Evolutionary conservation across 1,284 basidiomycete species (phyloP).

Genomic region (Ganoderma meredithae): DNA sequence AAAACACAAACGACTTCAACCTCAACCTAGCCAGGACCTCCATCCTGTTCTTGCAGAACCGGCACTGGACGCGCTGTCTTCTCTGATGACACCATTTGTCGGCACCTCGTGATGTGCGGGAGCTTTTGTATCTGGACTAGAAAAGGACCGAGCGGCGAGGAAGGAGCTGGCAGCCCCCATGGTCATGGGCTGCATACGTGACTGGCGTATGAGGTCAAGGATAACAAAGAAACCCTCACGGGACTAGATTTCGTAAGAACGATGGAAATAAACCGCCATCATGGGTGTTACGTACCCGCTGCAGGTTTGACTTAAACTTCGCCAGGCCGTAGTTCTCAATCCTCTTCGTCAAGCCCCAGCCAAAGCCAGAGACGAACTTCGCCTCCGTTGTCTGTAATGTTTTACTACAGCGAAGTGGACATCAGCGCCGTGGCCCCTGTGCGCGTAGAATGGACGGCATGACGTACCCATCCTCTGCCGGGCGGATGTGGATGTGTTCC

Average conservation of each 20-base stretch:
- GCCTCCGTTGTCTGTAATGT: conserved; percentile 82
- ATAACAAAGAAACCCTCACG: conserved; percentile 83
- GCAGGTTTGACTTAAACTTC: conserved; percentile 80
- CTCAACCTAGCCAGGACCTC: conserved; percentile 36
- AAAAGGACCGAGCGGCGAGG: conserved; percentile 38
- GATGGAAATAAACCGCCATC: conserved; percentile 6
- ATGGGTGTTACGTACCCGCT: conserved; percentile 58
- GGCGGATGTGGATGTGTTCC: conserved; percentile 72
- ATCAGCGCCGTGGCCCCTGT: conserved; percentile 18
- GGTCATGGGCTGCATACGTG: conserved; percentile 73
- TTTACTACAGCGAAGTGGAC: conserved; percentile 53
- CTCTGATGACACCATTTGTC: conserved; percentile 13
- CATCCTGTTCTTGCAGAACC: conserved; percentile 21
- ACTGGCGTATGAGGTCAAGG: conserved; percentile 76
- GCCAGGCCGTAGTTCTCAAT: conserved; percentile 82
- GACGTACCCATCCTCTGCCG: conserved; percentile 69
- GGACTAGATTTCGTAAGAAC: conserved; percentile 56
- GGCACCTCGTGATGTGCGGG: conserved; percentile 20
- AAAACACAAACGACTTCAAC: conserved; percentile 23
- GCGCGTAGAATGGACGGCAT: conserved; percentile 6
- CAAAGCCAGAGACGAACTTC: conserved; percentile 77
- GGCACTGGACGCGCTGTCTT: conserved; percentile 8
- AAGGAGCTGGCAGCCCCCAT: conserved; percentile 51
- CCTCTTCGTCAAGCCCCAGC: conserved; percentile 82
- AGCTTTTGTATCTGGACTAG: conserved; percentile 27